Conservation (phyloP, 108 stramenopile species). For the Chaetoceros tenuissimus region DNA sequence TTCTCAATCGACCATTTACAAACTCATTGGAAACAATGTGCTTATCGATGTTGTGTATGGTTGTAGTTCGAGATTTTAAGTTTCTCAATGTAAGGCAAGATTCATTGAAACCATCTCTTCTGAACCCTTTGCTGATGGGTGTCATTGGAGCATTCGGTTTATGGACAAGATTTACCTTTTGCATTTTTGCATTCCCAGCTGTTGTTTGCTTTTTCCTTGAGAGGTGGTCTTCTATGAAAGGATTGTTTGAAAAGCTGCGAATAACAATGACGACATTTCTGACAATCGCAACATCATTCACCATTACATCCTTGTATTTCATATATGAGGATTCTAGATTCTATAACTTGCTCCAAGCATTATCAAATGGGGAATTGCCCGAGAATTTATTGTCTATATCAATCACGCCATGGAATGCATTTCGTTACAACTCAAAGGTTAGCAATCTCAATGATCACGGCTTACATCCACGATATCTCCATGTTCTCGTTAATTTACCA, state of each 20-base stretch:
- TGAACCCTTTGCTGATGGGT: conserved; percentile 27
- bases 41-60: conserved; percentile 38
- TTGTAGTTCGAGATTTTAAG: conserved; percentile 9
- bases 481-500: conserved; percentile 69
- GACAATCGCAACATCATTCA: conserved; percentile 23
- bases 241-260: conserved; percentile 10
- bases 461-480: conserved; percentile 65
- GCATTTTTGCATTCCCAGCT: conserved; percentile 51
- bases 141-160: conserved; percentile 47
- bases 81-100: not conserved
- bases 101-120: conserved; percentile 3
- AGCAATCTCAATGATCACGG: conserved; percentile 65
- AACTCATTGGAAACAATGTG: conserved; percentile 66
- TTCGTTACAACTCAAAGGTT: conserved; percentile 59
- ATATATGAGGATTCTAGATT: conserved; percentile 30
- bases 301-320: conserved; percentile 16
- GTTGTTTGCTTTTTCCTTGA: conserved; percentile 24
- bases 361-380: not conserved
- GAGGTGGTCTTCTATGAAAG: conserved; percentile 10
- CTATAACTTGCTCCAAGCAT: conserved; percentile 15
- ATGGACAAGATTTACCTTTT: conserved; percentile 71
- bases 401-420: conserved; percentile 69
- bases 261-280: not conserved
- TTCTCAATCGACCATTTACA: conserved; percentile 65
- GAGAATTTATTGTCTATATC: no score